Evolutionary conservation across 139 green algal species (phyloP), one percentile per base, ranked within the genome.

Genomic region (Closterium sp.): DNA sequence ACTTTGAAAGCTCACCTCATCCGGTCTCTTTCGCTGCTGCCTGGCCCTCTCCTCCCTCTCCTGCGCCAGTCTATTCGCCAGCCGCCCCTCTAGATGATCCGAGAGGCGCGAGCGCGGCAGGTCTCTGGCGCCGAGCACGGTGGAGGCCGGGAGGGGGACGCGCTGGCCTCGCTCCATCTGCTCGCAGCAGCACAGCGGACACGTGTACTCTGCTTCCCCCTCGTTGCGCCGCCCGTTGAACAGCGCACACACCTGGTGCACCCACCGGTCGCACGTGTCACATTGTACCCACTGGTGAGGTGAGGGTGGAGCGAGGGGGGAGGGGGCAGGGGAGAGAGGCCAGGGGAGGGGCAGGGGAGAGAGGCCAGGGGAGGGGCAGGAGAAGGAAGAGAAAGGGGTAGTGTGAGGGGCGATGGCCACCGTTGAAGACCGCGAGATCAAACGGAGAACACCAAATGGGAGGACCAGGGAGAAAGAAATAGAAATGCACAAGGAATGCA

Each of bases 161-260:
- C 95, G 91, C 29, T 94, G 30, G 10, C 91, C 91, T 27, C 90
- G 85, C 70, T 96, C 89, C 87, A 97, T 90, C 31, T 95, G 95
- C 70, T 96, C 79, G 11, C 96, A 91, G 31, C 98, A 95, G 96
- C 98, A 99, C 32, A 96, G 91, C 2, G 98, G 98, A 95, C 98
- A 99, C 50, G 98, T 95, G 95, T 98, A 99, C 94, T 97, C 96
- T 22, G 94, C 94, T 45, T 98, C 95, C 4, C 94, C 95, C 89
- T 98, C 96, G 95, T 99, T 99, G 91, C 96, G 96, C 5, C 97
- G 96, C 90, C 97, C 97, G 96, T 99, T 99, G 96, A 99, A 99
- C 13, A 99, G 95, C 29, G 97, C 98, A 94, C 98, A 99, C 42
- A 99, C 97, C 95, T 98, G 95, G 95, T 99, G 98, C 92, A 99